These are phyloP conservation scores for Lachancea sp. DNA, from an alignment of 805 yeast species.

Conservation along the genomic window DNA sequence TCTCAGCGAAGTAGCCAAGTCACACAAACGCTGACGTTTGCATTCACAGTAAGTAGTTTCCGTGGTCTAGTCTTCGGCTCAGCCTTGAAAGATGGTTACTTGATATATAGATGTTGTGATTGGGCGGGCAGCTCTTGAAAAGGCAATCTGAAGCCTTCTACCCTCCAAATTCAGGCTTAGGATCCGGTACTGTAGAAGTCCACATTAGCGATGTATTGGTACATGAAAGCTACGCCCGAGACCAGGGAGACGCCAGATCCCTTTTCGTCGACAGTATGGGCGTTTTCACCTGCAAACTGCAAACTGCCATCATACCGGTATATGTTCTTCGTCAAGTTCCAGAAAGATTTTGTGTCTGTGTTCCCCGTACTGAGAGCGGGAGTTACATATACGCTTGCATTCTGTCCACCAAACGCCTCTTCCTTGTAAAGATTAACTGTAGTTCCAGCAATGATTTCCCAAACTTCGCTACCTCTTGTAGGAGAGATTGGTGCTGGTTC, in stretches of 20 bases:
- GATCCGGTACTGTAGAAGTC: conserved; percentile 10
- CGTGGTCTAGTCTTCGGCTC: no score
- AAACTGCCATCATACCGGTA: conserved; percentile 15
- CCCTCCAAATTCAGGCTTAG: background rate
- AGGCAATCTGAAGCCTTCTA: background rate
- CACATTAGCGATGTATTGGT: conserved; percentile 13
- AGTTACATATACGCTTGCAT: conserved; percentile 10
- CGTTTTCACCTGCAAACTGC: conserved; percentile 7
- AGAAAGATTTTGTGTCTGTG: conserved; percentile 16
- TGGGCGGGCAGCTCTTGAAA: no score
- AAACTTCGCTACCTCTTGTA: conserved; percentile 34
- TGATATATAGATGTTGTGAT: no score
- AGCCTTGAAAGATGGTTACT: no score
- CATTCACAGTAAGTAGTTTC: no score
- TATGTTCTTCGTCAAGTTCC: conserved; percentile 13
- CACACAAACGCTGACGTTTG: no score
- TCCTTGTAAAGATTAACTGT: conserved; percentile 49
- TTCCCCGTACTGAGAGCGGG: conserved; percentile 14
- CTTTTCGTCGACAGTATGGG: conserved; percentile 17
- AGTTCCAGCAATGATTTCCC: conserved; percentile 56
- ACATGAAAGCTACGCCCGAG: conserved; percentile 15
- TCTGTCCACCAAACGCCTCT: conserved; percentile 26
- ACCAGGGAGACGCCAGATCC: conserved; percentile 9
- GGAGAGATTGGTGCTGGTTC: conserved; percentile 54
- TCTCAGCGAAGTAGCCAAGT: no score